A percentile compares a stretch with the other conserved stretches of the same genome.
Evolutionary conservation across 2,329 filamentous ascomycete species (phyloP).

Genomic region (Emericellopsis atlantica): DNA sequence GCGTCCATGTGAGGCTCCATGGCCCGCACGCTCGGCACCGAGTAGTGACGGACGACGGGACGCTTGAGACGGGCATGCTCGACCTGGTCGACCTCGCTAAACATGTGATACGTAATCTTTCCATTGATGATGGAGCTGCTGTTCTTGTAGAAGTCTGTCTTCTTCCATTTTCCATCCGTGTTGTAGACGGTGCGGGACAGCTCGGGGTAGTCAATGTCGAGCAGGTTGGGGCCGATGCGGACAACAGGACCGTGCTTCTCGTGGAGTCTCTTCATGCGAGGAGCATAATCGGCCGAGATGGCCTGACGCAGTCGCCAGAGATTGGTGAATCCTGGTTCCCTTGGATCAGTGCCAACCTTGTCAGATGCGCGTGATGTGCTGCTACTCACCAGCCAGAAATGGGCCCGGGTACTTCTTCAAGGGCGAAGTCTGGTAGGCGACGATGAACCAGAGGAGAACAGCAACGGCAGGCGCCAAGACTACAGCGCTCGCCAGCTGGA

Average conservation of each 20-base stretch:
- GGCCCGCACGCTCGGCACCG: conserved; percentile 12
- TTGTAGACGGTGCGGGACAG: conserved; percentile 22
- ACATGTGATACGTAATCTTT: conserved; percentile 22
- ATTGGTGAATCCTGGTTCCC: conserved; percentile 14
- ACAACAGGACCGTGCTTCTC: conserved; percentile 25
- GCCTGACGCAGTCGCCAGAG: conserved; percentile 21
- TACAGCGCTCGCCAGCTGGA: not conserved
- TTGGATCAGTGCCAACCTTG: not conserved
- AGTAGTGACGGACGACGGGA: conserved; percentile 23
- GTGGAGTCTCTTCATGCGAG: conserved; percentile 18
- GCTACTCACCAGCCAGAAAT: conserved; percentile 6
- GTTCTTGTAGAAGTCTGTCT: conserved; percentile 23
- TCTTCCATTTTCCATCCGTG: conserved; percentile 10
- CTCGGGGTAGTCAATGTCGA: conserved; percentile 22
- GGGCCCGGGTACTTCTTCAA: conserved; percentile 8
- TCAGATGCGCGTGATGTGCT: not conserved
- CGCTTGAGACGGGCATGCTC: conserved; percentile 21
- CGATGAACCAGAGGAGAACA: conserved; percentile 3
- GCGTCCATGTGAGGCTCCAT: conserved; percentile 18
- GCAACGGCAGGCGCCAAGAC: not conserved
- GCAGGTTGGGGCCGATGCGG: conserved; percentile 23
- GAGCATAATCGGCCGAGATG: conserved; percentile 13
- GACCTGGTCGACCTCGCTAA: conserved; percentile 18
- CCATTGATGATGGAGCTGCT: conserved; percentile 19
- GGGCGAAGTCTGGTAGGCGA: conserved; percentile 6